Percentiles rank a stretch among this genome's conserved stretches.
These are phyloP conservation scores for Dendrostoma leiphaemia DNA, from an alignment of 2,329 filamentous ascomycete species.

Conservation along the genomic window DNA sequence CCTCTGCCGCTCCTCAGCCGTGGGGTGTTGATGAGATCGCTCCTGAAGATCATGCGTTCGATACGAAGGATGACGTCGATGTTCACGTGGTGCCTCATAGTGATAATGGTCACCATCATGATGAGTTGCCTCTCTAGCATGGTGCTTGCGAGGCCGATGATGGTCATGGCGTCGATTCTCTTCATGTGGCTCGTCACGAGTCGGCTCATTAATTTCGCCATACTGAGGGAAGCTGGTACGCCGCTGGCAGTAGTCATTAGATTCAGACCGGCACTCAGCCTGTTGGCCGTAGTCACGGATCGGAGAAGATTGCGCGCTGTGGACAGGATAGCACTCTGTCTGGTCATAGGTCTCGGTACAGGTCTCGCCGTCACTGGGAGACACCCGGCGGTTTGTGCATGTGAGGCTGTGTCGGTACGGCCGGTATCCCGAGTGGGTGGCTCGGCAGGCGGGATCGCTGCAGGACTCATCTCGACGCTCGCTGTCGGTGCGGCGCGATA, in stretches of 20 bases:
- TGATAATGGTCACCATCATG: not conserved
- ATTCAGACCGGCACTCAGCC: too few relatives aligned
- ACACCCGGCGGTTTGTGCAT: conserved; percentile 12
- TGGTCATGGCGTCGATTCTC: not conserved
- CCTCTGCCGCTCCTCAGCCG: not conserved
- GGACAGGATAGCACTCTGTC: not conserved
- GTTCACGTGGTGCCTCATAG: not conserved
- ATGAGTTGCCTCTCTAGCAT: not conserved
- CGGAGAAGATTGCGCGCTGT: not conserved
- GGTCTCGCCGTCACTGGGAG: not conserved
- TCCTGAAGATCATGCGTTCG: not conserved
- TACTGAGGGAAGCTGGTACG: not conserved
- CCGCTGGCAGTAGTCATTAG: not conserved
- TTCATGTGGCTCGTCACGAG: not conserved
- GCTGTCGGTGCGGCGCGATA: conserved; percentile 13
- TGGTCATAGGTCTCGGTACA: conserved; percentile 15
- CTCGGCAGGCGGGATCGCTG: conserved; percentile 20
- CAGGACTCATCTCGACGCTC: conserved; percentile 15
- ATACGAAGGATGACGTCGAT: too few relatives aligned
- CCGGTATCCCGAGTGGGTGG: conserved; percentile 22
- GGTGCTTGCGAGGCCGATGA: not conserved
- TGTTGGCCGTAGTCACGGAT: too few relatives aligned
- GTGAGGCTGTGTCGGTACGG: conserved; percentile 23
- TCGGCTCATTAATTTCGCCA: not conserved
- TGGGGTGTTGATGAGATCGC: not conserved